Conservation (phyloP, 305 asterid species). For the Fraxinus sp. region DNA sequence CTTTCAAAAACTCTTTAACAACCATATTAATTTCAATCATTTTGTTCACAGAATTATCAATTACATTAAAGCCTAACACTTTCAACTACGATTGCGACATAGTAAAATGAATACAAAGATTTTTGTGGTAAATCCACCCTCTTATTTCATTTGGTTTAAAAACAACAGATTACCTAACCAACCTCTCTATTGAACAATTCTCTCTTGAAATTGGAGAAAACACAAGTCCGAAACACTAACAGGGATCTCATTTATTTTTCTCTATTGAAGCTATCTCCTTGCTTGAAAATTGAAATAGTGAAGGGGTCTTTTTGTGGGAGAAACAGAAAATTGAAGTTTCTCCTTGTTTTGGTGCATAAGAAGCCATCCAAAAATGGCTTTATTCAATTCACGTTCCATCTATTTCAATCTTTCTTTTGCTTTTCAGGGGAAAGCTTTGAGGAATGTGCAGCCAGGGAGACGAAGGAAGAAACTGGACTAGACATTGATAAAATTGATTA, state of each 20-base stretch:
- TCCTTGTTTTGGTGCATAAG: background rate
- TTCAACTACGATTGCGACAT: background rate
- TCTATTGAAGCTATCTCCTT: background rate
- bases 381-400: background rate
- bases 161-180: background rate
- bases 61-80: too few relatives aligned
- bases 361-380: background rate
- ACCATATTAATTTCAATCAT: background rate
- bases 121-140: background rate
- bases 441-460: conserved; percentile 67
- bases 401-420: background rate
- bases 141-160: background rate
- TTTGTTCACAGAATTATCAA: too few relatives aligned
- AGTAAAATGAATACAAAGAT: background rate
- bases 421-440: conserved; percentile 67
- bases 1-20: too few relatives aligned
- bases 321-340: background rate
- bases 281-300: background rate
- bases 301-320: background rate
- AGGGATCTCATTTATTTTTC: background rate
- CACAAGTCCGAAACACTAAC: background rate
- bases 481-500: conserved; percentile 40
- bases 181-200: background rate
- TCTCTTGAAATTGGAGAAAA: background rate
- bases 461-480: conserved; percentile 75